Conservation (phyloP, 352 stramenopile genomes). For the Phytophthora melonis region DNA sequence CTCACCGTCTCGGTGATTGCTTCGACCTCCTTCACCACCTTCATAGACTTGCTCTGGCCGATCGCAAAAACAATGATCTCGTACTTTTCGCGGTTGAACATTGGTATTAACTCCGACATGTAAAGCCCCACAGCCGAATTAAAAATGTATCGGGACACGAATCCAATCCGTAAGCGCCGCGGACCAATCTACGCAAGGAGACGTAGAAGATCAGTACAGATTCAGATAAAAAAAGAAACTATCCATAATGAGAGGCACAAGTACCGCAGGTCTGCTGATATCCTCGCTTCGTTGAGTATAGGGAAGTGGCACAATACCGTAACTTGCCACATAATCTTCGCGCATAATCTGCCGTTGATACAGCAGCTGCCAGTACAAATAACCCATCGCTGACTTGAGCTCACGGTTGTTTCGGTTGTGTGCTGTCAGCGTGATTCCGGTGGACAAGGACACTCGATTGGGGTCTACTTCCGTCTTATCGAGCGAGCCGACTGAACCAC, state of each 20-base stretch:
- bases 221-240: neutral
- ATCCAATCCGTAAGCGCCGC: constrained; percentile 64
- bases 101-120: constrained; percentile 70
- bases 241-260: neutral
- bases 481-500: constrained; percentile 38
- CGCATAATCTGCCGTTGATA: constrained; percentile 45
- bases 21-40: constrained; percentile 47
- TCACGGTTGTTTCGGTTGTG: constrained; percentile 79
- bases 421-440: constrained; percentile 58
- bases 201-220: constrained; percentile 4
- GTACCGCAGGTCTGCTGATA: constrained; percentile 31
- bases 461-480: constrained; percentile 57
- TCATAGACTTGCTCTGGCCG: constrained; percentile 67
- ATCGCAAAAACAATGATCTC: constrained; percentile 77
- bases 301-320: constrained; percentile 54
- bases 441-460: constrained; percentile 65
- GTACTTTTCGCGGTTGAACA: constrained; percentile 68
- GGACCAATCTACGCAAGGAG: constrained; percentile 34
- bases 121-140: constrained; percentile 60
- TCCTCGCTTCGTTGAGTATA: constrained; percentile 32
- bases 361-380: constrained; percentile 65
- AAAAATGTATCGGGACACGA: constrained; percentile 73
- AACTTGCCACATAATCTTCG: constrained; percentile 56
- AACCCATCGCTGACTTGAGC: constrained; percentile 59
- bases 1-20: constrained; percentile 59